Evolutionary conservation across 805 yeast species (phyloP), one percentile per base, ranked within the genome.

Genomic region (Huiozyma naganishii): DNA sequence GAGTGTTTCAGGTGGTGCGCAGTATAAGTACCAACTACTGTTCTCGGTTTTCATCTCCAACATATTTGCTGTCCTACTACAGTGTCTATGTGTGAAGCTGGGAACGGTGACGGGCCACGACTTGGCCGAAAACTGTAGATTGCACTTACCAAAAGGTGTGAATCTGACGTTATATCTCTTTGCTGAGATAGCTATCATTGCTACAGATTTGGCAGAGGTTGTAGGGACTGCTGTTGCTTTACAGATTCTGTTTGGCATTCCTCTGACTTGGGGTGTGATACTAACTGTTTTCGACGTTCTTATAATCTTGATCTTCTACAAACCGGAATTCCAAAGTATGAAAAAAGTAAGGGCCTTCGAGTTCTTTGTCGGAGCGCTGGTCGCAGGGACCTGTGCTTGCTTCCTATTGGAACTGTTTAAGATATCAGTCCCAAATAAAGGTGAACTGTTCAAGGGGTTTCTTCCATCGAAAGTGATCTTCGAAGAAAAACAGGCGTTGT

Each of bases 41-140:
- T 88, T 87, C 60, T 77, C 88, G 12, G 73, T 92, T n/a, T 69
- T 88, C 37, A 61, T 89, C 28, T 82, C 95, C 5, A 90, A 89
- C 55, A 64, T 89, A 32, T 75, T 90, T 62, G 97, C 97, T 3
- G 82, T 88, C 4, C 74, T 86, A 44, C 69, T 92, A 40, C 98
- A 90, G 64, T 73, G 83, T n/a, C 68, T 90, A 30, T 86, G 95
- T 41, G 84, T 90, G 28, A 85, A 85, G 61, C 66, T 90, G 35
- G 98, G 97, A 0, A 82, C 89, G 7, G 94, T 92, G 12, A 90
- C 98, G 0, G 98, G 98, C 0, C 71, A 80, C 45, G 96, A 90
- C 61, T 67, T 90, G 51, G 97, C 97, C 1, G 82, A 83, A 49
- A 82, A 81, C 62, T 88, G 97, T 64, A 74, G 89, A 42, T 76